Base-by-base conservation (phyloP, 257 asterid genomes). In the Solanum appendiculatum region DNA sequence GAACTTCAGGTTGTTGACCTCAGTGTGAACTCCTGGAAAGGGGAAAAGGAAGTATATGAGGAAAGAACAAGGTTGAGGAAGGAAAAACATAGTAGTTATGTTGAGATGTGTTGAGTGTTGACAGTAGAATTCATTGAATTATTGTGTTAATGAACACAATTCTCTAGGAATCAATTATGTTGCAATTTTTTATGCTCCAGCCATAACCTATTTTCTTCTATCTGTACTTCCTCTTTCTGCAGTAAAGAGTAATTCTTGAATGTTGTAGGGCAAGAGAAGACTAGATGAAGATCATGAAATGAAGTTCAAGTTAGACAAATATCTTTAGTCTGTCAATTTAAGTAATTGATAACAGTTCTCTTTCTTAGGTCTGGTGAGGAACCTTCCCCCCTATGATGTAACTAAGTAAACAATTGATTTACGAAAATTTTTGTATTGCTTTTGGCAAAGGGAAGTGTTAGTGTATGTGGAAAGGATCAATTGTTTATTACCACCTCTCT, bases 221-320 rank as follows among this genome's bases (percentile, higher is more conserved):
- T 60, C 33, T 10, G 9, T 83, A 33, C 29, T 73, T 85, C 42
- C 82, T 37, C 78, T 64, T 86, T 85, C 86, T 89, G 86, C 88
- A 88, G 86, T 86, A 88, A 75, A 90, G 91, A 87, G 68, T 58
- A 51, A 51, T 51, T 51, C 60, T 51, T 51, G 29, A 86, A 54
- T 93, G 92, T 91, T 93, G 93, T 93, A 93, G 96, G 96, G 88
- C 91, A 84, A 91, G 89, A 92, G 88, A 54, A 92, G 97, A 92
- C 94, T 93, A 93, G 92, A 90, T 92, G 94, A 91, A 86, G 94
- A 92, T 90, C 94, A 31, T 87, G 85, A 87, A 88, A 90, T 85
- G 88, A 91, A 92, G 95, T 93, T 92, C 92, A 88, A 90, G 91
- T 80, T 82, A 88, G 83, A 80, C 87, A 51, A 58, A 66, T 90